Evolutionary conservation across 2,329 filamentous ascomycete species (phyloP).

Genomic region (Neodidymelliopsis sp.): DNA sequence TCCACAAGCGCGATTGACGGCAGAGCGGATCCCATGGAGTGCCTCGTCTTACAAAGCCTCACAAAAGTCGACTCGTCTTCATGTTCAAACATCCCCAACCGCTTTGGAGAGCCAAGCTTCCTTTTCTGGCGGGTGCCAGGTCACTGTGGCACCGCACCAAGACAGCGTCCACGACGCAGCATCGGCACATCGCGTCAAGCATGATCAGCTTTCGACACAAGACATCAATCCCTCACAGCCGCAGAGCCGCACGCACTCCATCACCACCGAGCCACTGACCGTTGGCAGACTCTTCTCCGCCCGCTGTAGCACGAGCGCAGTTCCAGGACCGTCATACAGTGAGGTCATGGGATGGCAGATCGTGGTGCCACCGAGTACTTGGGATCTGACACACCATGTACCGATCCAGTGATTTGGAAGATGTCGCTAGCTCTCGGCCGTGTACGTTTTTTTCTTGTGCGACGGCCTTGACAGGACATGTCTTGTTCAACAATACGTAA

Average conservation of each 20-base stretch:
- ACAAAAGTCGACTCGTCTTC: not conserved
- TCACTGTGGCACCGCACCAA: conserved; percentile 10
- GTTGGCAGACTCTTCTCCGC: not conserved
- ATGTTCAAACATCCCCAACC: not conserved
- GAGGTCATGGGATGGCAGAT: not conserved
- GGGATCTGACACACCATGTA: conserved; percentile 6
- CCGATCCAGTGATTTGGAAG: conserved; percentile 10
- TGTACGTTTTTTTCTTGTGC: not conserved
- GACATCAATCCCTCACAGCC: not conserved
- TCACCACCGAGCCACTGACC: not conserved
- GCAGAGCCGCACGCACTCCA: conserved; percentile 16
- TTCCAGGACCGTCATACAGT: not conserved
- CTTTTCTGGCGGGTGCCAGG: conserved; percentile 14
- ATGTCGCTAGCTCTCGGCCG: not conserved
- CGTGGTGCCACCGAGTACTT: conserved; percentile 1
- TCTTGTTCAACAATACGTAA: not conserved
- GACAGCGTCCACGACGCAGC: not conserved
- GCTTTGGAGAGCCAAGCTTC: conserved; percentile 6
- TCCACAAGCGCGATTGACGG: not conserved
- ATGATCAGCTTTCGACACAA: not conserved
- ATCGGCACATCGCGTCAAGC: not conserved
- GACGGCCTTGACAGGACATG: too few species aligned
- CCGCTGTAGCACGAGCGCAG: conserved; percentile 10
- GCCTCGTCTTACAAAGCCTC: not conserved
- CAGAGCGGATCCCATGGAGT: not conserved